phyloP scores from a whole-genome alignment of 2,329 filamentous ascomycete species.

The Massarina eburnea region DNA sequence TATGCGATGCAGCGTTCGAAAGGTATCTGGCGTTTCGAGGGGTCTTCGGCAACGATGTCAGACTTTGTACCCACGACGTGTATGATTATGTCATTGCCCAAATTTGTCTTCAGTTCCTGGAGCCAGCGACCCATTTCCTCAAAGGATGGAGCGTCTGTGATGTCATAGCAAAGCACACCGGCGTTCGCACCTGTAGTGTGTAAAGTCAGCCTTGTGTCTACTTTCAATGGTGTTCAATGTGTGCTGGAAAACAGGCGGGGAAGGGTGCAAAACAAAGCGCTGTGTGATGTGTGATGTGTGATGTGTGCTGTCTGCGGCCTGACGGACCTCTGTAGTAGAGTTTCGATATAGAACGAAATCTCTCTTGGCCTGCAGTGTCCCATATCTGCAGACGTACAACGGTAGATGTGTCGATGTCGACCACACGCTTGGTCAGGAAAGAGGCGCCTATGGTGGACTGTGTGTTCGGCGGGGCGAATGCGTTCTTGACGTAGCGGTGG shows the following conservation, averaged over 20 bases:
- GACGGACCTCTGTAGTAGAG: constrained; percentile 77
- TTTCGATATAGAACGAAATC: constrained; percentile 90
- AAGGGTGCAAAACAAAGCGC: neutral
- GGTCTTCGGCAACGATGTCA: constrained; percentile 85
- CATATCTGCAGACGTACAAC: constrained; percentile 91
- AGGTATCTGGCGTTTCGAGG: constrained; percentile 75
- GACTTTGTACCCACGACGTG: constrained; percentile 83
- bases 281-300: too few species aligned
- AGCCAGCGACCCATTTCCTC: constrained; percentile 92
- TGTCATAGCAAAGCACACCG: constrained; percentile 91
- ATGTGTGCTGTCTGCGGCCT: neutral
- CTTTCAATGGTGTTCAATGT: neutral
- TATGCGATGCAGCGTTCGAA: constrained; percentile 97
- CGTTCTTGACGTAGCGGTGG: constrained; percentile 73
- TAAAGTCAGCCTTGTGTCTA: constrained; percentile 4
- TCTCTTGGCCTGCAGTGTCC: constrained; percentile 95
- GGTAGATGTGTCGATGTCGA: constrained; percentile 80
- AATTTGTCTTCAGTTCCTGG: constrained; percentile 77
- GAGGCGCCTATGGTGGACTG: constrained; percentile 55
- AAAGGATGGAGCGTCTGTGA: constrained; percentile 83
- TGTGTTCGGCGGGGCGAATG: constrained; percentile 62
- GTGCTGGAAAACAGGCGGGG: neutral
- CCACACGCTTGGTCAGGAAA: constrained; percentile 66
- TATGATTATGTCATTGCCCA: constrained; percentile 75
- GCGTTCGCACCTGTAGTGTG: constrained; percentile 72